Evolutionary conservation across 371 early-diverging fungal species (phyloP).

Genomic region (Lichtheimia corymbifera): DNA sequence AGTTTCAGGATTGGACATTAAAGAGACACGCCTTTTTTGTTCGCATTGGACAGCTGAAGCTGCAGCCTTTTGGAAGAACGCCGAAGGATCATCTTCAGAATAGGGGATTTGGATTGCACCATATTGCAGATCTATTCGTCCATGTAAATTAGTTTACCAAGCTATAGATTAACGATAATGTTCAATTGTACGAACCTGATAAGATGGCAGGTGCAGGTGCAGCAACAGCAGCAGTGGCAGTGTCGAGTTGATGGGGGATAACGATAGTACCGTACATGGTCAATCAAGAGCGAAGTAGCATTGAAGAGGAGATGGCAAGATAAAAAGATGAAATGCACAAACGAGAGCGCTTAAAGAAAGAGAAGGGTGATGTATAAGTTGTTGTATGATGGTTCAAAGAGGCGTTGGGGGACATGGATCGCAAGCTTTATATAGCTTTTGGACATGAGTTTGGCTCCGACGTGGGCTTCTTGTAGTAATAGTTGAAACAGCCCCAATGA

Average conservation of each 20-base stretch:
- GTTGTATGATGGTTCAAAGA: neutral
- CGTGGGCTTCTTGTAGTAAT: neutral
- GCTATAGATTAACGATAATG: too few relatives aligned
- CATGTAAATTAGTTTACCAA: too few relatives aligned
- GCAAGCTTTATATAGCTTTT: constrained; percentile 2
- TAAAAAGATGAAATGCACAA: neutral
- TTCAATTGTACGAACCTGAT: too few relatives aligned
- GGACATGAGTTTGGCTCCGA: neutral
- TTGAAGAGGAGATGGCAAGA: neutral
- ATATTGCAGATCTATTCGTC: neutral
- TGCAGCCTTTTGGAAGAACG: constrained; percentile 10
- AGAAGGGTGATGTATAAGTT: neutral
- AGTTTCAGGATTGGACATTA: neutral
- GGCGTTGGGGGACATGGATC: too few relatives aligned
- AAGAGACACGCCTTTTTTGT: constrained; percentile 84
- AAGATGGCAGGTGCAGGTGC: too few relatives aligned
- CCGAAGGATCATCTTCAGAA: constrained; percentile 17
- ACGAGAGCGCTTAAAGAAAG: neutral
- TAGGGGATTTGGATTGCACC: constrained; percentile 20
- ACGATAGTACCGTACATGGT: constrained; percentile 10
- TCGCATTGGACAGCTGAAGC: constrained; percentile 19
- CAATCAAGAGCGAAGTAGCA: constrained; percentile 1
- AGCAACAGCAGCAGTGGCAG: neutral
- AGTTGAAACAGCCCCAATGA: constrained; percentile 1
- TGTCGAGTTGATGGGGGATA: constrained; percentile 9